phyloP scores from a whole-genome alignment of 2,329 filamentous ascomycete genomes.

The Paraphaeosphaeria minitans region DNA sequence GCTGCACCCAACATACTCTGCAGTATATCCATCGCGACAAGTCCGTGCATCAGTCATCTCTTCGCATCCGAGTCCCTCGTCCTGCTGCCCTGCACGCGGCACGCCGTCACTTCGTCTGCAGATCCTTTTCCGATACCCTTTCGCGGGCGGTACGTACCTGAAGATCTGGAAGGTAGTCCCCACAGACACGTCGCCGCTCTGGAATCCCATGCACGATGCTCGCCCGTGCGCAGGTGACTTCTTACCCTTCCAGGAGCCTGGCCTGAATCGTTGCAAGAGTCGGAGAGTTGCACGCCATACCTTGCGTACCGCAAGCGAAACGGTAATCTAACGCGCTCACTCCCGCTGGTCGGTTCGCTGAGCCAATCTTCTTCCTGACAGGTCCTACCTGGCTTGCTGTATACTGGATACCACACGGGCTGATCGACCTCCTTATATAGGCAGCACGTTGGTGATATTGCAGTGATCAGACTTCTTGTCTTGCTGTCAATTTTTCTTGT shows the following conservation, averaged over 20 bases:
- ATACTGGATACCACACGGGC: background rate
- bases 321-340: constrained; percentile 4
- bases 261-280: background rate
- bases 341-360: constrained; percentile 1
- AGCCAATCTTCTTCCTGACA: background rate
- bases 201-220: constrained; percentile 1
- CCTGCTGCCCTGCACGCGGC: constrained; percentile 9
- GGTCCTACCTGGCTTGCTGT: background rate
- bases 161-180: background rate
- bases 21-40: constrained; percentile 6
- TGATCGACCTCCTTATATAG: constrained; percentile 7
- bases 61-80: background rate
- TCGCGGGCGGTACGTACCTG: background rate
- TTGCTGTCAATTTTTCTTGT: background rate
- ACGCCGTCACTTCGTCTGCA: constrained; percentile 5
- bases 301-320: background rate
- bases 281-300: background rate
- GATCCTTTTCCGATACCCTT: background rate
- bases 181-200: background rate
- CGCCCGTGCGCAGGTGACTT: background rate
- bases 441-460: background rate
- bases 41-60: background rate
- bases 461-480: background rate
- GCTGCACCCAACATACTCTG: background rate
- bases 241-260: background rate